Evolutionary conservation across 768 basidiomycete genomes (phyloP).

Genomic region (Boletus huronensis): DNA sequence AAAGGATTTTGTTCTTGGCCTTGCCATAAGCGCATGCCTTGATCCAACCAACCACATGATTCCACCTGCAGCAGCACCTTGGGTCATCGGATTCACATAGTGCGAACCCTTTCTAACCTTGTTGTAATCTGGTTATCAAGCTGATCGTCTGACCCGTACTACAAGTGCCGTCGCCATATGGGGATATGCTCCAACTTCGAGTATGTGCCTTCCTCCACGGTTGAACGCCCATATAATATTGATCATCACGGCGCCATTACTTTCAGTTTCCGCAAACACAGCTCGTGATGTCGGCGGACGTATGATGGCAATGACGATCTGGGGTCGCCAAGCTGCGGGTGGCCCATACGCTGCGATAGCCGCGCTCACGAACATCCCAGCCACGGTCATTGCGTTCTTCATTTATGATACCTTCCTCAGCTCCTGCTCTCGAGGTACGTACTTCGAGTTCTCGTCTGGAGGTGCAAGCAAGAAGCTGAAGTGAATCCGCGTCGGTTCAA

Average conservation of each 20-base stretch:
- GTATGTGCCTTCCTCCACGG: constrained; percentile 29
- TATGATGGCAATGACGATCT: constrained; percentile 58
- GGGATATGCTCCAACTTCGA: constrained; percentile 52
- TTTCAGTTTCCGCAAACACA: constrained; percentile 56
- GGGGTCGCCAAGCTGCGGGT: constrained; percentile 51
- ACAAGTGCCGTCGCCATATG: constrained; percentile 55
- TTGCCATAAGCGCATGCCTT: constrained; percentile 23
- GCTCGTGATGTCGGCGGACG: constrained; percentile 69
- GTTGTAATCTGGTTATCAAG: background rate
- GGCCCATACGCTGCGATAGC: constrained; percentile 58
- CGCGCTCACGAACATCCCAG: constrained; percentile 64
- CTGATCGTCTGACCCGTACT: background rate
- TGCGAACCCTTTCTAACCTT: constrained; percentile 29
- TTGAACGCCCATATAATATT: background rate
- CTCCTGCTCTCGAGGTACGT: constrained; percentile 58
- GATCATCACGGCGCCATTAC: background rate
- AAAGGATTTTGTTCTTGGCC: constrained; percentile 21
- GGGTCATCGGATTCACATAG: constrained; percentile 58
- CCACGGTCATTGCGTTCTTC: constrained; percentile 50
- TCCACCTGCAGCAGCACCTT: constrained; percentile 50
- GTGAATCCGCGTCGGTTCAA: background rate
- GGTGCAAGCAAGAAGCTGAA: constrained; percentile 9
- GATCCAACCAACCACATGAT: constrained; percentile 57
- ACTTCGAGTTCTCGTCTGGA: background rate
- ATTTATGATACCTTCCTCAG: constrained; percentile 56